Evolutionary conservation across 257 asterid genomes (phyloP), one percentile per base, ranked within the genome.

Genomic region (Lycium barbarum): DNA sequence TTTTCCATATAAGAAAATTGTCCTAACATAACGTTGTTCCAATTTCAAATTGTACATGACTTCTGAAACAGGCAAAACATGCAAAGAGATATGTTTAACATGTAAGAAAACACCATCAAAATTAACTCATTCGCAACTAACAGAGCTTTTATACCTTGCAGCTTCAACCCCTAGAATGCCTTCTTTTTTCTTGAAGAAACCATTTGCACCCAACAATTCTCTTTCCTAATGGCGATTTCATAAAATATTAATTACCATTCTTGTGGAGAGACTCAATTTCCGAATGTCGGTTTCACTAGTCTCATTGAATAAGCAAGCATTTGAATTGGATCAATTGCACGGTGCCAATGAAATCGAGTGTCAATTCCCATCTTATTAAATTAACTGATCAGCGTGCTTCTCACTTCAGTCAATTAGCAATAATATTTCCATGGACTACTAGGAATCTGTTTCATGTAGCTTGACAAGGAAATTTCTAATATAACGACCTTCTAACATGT

Each of bases 151-250:
- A 55, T 38, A 17, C 66, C 15, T 40, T 0, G 79, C 33, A 40
- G 79, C 14, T 38, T 40, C 79, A 70, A 40, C 79, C 79, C 51
- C 79, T 49, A 40, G 26, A 40, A 70, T 70, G 8, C 47, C 53
- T 8, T 70, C 51, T 70, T 68, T 40, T 17, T 38, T 70, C 79
- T 70, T 40, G 79, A 70, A 40, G 79, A 70, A 70, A 70, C 79
- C 54, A 38, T 70, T 40, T 40, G 33, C 79, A 70, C 38, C 79
- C 20, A 70, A 70, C 79, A 70, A 70, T 8, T 70, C 4, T 17
- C 17, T 70, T 70, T 40, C 33, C 79, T 70, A 40, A 70, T 40
- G 54, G 54, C 0, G 2, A 54, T 40, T 70, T 22, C 47, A 20
- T 10, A 70, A 40, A 17, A 40, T 33, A 38, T 54, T 4, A 0